These are phyloP conservation scores for Penicillium oxalicum DNA, from an alignment of 2,329 filamentous ascomycete species.

Conservation along the genomic window DNA sequence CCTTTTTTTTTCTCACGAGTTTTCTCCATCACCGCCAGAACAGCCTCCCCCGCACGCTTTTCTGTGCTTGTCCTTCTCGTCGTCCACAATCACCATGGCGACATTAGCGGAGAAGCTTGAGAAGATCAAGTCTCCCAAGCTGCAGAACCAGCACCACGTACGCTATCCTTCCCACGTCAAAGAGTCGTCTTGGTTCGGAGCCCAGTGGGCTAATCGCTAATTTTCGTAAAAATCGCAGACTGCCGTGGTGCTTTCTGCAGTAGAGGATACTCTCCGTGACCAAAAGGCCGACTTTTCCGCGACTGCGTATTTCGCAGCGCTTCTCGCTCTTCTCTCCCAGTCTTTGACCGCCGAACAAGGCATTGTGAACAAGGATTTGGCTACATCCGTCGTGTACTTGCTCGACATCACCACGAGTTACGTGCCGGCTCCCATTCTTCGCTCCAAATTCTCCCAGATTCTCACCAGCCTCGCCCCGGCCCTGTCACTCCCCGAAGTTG, in stretches of 20 bases:
- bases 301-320: constrained; percentile 92
- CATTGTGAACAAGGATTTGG: constrained; percentile 72
- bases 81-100: constrained; percentile 40
- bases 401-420: constrained; percentile 86
- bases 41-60: constrained; percentile 18
- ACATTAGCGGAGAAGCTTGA: constrained; percentile 85
- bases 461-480: constrained; percentile 79
- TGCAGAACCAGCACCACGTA: constrained; percentile 92
- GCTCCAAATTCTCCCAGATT: constrained; percentile 92
- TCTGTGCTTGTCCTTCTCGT: constrained; percentile 20
- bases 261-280: constrained; percentile 86
- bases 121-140: constrained; percentile 94
- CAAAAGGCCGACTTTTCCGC: constrained; percentile 77
- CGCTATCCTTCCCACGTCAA: constrained; percentile 18
- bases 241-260: constrained; percentile 77
- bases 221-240: constrained; percentile 13
- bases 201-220: constrained; percentile 5
- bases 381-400: constrained; percentile 84
- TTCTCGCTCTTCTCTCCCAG: constrained; percentile 79
- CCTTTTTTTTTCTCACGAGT: constrained; percentile 27
- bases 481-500: constrained; percentile 70
- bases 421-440: constrained; percentile 77
- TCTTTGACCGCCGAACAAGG: constrained; percentile 58
- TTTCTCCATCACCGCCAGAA: constrained; percentile 24
- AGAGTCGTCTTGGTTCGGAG: not conserved